Conservation (phyloP, 2,329 filamentous ascomycete genomes). For the Nothopassalora personata region DNA sequence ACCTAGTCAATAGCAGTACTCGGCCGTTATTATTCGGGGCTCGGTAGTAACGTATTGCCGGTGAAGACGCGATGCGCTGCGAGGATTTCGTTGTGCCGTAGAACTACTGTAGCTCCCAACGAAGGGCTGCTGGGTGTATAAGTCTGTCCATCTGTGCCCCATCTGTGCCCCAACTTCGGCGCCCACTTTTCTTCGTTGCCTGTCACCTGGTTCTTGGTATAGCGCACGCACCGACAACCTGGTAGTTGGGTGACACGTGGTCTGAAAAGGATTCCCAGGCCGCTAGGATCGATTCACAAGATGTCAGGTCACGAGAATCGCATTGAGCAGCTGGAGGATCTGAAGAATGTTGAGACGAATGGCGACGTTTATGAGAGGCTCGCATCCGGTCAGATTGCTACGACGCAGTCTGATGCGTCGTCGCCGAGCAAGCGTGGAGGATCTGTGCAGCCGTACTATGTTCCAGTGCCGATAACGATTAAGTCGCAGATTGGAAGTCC, state of each 20-base stretch:
- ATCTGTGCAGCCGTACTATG: constrained; percentile 20
- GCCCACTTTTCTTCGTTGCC: neutral
- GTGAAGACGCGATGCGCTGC: neutral
- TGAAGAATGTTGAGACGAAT: constrained; percentile 25
- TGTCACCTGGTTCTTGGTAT: neutral
- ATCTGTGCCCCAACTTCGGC: neutral
- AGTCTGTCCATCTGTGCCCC: neutral
- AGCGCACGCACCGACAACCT: neutral
- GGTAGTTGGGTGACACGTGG: neutral
- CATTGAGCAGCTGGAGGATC: constrained; percentile 27
- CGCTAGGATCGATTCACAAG: neutral
- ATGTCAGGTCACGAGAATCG: constrained; percentile 23
- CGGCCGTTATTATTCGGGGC: neutral
- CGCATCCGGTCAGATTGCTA: constrained; percentile 24
- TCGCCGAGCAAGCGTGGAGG: constrained; percentile 7
- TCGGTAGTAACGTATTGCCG: neutral
- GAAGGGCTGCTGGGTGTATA: neutral
- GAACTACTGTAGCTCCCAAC: too few species aligned
- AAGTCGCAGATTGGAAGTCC: constrained; percentile 29
- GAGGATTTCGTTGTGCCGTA: neutral
- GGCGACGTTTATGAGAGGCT: constrained; percentile 27
- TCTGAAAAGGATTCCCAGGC: neutral
- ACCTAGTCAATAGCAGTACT: too few species aligned
- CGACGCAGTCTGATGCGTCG: constrained; percentile 12
- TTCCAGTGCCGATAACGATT: constrained; percentile 30